Evolutionary conservation across 208 protist genomes (phyloP).

Genomic region (Wallacemonas collosoma): DNA sequence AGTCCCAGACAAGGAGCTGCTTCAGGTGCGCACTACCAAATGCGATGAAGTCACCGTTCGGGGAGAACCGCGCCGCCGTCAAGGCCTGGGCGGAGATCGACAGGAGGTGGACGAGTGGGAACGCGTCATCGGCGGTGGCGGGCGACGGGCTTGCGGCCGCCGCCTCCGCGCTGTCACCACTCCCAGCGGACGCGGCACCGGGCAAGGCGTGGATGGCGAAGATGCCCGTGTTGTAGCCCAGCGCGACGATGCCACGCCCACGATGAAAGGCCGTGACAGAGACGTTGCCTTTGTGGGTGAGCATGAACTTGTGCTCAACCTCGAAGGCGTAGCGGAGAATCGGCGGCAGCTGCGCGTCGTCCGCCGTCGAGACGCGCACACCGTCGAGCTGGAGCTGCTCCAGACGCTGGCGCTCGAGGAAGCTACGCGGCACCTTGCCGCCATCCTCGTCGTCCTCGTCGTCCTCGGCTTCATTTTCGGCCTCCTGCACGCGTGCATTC

Average conservation of each 20-base stretch:
- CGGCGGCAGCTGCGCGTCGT: constrained; percentile 68
- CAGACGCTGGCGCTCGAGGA: constrained; percentile 76
- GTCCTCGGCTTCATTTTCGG: constrained; percentile 31
- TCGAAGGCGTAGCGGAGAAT: constrained; percentile 84
- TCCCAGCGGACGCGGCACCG: constrained; percentile 19
- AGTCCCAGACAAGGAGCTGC: constrained; percentile 95
- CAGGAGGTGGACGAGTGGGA: constrained; percentile 84
- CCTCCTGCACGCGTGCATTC: constrained; percentile 50
- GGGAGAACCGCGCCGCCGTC: constrained; percentile 82
- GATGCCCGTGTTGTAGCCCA: constrained; percentile 91
- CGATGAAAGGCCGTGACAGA: constrained; percentile 79
- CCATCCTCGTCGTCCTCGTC: constrained; percentile 45
- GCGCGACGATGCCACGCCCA: constrained; percentile 72
- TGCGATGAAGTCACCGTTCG: constrained; percentile 84
- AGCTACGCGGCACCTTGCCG: constrained; percentile 57
- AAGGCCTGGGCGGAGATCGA: constrained; percentile 92
- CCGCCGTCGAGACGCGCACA: constrained; percentile 72
- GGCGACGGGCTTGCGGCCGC: not conserved
- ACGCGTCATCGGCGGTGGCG: constrained; percentile 17
- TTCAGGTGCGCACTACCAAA: constrained; percentile 89
- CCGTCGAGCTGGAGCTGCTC: constrained; percentile 80
- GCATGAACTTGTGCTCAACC: constrained; percentile 84
- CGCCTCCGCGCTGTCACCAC: not conserved
- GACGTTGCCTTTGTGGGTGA: constrained; percentile 88
- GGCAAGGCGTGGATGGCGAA: constrained; percentile 86